phyloP scores from a whole-genome alignment of 2,329 filamentous ascomycete species.

The Bipolaris victoriae region DNA sequence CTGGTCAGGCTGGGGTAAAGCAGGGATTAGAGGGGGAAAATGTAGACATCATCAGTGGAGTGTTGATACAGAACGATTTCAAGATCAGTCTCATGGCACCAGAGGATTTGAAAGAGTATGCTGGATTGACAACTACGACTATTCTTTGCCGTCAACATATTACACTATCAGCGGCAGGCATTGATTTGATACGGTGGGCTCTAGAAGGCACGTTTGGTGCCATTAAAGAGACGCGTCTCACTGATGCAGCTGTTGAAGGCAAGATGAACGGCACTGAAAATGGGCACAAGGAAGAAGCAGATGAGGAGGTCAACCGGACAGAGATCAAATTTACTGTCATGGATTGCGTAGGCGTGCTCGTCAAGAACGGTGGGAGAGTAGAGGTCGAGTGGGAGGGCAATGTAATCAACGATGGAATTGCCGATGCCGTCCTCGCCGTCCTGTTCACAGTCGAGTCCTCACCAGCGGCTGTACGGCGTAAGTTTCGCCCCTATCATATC shows the following conservation, averaged over 20 bases:
- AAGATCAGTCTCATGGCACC: slow-evolving; percentile 97
- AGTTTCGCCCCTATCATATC: slow-evolving; percentile 39
- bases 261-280: slow-evolving; percentile 49
- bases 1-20: slow-evolving; percentile 20
- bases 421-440: slow-evolving; percentile 95
- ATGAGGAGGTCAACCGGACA: slow-evolving; percentile 67
- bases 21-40: slow-evolving; percentile 31
- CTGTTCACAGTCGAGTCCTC: slow-evolving; percentile 91
- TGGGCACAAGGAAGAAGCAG: slow-evolving; percentile 59
- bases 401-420: slow-evolving; percentile 95
- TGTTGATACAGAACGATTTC: slow-evolving; percentile 96
- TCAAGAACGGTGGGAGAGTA: slow-evolving; percentile 76
- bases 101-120: slow-evolving; percentile 93
- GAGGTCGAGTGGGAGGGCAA: slow-evolving; percentile 98
- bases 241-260: slow-evolving; percentile 40
- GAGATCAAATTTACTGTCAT: slow-evolving; percentile 72
- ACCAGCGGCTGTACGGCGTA: slow-evolving; percentile 91
- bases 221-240: slow-evolving; percentile 58
- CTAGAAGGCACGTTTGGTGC: slow-evolving; percentile 92
- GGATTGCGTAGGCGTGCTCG: slow-evolving; percentile 86
- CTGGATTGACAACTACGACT: slow-evolving; percentile 93
- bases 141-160: slow-evolving; percentile 92
- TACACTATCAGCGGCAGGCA: slow-evolving; percentile 82
- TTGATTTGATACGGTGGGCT: slow-evolving; percentile 92
- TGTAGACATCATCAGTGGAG: slow-evolving; percentile 76